phyloP scores from a whole-genome alignment of 257 asterid genomes.

The Haberlea rhodopensis region DNA sequence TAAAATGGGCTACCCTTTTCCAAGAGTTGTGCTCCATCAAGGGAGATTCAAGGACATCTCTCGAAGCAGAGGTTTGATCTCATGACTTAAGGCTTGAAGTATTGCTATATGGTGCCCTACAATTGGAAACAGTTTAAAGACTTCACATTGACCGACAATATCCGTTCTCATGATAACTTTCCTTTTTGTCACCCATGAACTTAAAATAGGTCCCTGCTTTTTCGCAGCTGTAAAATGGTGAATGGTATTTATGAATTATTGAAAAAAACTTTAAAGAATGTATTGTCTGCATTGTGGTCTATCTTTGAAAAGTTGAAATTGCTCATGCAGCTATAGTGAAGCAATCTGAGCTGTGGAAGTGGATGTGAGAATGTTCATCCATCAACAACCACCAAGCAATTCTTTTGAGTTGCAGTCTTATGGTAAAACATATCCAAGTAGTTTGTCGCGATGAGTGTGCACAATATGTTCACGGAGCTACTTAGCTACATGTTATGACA shows the following conservation, averaged over 20 bases:
- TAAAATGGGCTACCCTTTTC: slow-evolving; percentile 79
- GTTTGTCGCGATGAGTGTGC: neutral
- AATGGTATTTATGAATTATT: neutral
- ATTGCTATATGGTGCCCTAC: slow-evolving; percentile 10
- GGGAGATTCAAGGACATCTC: slow-evolving; percentile 92
- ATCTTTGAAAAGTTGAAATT: slow-evolving; percentile 18
- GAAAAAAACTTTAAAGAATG: neutral
- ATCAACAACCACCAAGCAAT: neutral
- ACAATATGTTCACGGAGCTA: neutral
- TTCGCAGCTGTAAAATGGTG: slow-evolving; percentile 13
- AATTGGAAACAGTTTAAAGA: neutral
- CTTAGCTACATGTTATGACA: neutral
- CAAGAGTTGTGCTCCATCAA: slow-evolving; percentile 78
- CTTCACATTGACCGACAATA: neutral
- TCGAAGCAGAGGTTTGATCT: slow-evolving; percentile 85
- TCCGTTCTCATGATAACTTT: slow-evolving; percentile 15
- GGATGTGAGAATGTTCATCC: slow-evolving; percentile 7
- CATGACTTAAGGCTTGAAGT: slow-evolving; percentile 16
- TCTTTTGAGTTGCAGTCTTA: slow-evolving; percentile 12
- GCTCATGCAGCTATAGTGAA: slow-evolving; percentile 22
- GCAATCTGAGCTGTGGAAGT: slow-evolving; percentile 7
- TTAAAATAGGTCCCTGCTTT: slow-evolving; percentile 1
- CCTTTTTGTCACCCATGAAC: slow-evolving; percentile 10
- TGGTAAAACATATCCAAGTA: slow-evolving; percentile 4
- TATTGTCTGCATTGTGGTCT: slow-evolving; percentile 7